These are phyloP conservation scores for Phylloporus arenicola DNA, from an alignment of 768 basidiomycete species.

Conservation along the genomic window DNA sequence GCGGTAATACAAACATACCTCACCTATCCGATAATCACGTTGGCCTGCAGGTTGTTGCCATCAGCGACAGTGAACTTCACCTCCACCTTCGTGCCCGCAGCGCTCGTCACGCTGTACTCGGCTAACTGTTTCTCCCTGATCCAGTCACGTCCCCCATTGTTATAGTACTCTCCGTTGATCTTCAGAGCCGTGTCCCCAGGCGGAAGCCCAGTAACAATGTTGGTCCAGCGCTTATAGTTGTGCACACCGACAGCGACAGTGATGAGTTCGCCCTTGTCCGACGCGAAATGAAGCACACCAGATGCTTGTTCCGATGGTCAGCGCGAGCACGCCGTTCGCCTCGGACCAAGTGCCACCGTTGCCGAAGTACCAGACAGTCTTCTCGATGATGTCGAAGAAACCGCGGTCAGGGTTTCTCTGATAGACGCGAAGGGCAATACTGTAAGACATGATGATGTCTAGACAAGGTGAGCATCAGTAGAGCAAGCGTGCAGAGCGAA, in stretches of 20 bases:
- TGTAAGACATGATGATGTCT: conserved; percentile 9
- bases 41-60: conserved; percentile 6
- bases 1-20: background rate
- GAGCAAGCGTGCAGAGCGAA: background rate
- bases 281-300: conserved; percentile 26
- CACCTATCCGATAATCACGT: conserved; percentile 5
- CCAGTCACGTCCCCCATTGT: background rate
- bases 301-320: background rate
- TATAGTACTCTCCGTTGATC: conserved; percentile 30
- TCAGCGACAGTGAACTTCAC: conserved; percentile 2
- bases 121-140: conserved; percentile 6
- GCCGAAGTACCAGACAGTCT: conserved; percentile 5
- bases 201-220: background rate
- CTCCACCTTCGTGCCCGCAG: background rate
- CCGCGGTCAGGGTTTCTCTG: conserved; percentile 5
- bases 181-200: conserved; percentile 13
- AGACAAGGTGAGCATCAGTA: background rate
- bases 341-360: conserved; percentile 27
- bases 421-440: background rate
- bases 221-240: conserved; percentile 20
- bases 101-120: conserved; percentile 4
- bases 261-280: conserved; percentile 28
- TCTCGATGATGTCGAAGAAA: conserved; percentile 1
- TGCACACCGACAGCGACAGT: conserved; percentile 35
- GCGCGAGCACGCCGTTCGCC: background rate